Evolutionary conservation across 2,329 filamentous ascomycete species (phyloP).

Genomic region (Sphaerulina vaccinii): DNA sequence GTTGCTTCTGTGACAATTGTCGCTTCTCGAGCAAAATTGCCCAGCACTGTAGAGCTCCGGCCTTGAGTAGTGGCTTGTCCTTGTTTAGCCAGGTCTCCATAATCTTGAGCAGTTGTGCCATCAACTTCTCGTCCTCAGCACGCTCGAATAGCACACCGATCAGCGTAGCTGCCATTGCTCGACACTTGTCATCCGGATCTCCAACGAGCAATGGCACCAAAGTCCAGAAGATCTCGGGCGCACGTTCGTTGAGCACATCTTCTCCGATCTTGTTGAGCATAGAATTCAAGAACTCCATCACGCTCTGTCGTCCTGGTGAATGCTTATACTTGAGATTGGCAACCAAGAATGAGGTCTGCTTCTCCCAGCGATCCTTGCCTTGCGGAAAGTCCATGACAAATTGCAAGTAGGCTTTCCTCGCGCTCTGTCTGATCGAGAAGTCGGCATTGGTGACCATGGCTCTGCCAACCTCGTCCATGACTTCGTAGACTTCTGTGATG

Average conservation of each 20-base stretch:
- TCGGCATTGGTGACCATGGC: conserved; percentile 98
- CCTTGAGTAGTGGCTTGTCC: conserved; percentile 68
- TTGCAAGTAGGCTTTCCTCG: conserved; percentile 86
- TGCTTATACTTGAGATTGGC: conserved; percentile 90
- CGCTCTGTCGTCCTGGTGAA: conserved; percentile 82
- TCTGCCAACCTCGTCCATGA: conserved; percentile 80
- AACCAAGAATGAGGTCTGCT: conserved; percentile 84
- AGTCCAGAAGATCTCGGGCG: conserved; percentile 79
- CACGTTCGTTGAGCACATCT: conserved; percentile 77
- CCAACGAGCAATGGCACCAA: conserved; percentile 83
- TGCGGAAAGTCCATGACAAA: conserved; percentile 95
- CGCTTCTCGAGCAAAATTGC: conserved; percentile 74
- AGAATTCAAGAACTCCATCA: conserved; percentile 86
- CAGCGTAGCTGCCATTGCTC: conserved; percentile 74
- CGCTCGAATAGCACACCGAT: conserved; percentile 78
- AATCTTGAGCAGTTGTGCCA: conserved; percentile 66
- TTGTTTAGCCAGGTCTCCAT: conserved; percentile 73
- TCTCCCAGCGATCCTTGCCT: conserved; percentile 81
- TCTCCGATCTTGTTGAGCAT: conserved; percentile 82
- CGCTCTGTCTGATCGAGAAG: conserved; percentile 79
- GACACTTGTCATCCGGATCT: conserved; percentile 82
- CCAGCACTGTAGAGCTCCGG: conserved; percentile 77
- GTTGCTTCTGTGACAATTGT: conserved; percentile 64
- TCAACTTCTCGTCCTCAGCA: conserved; percentile 68
- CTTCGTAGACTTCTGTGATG: conserved; percentile 85